Evolutionary conservation across 2,329 filamentous ascomycete genomes (phyloP), one percentile per base, ranked within the genome.

Genomic region (Lecanosticta acicola): DNA sequence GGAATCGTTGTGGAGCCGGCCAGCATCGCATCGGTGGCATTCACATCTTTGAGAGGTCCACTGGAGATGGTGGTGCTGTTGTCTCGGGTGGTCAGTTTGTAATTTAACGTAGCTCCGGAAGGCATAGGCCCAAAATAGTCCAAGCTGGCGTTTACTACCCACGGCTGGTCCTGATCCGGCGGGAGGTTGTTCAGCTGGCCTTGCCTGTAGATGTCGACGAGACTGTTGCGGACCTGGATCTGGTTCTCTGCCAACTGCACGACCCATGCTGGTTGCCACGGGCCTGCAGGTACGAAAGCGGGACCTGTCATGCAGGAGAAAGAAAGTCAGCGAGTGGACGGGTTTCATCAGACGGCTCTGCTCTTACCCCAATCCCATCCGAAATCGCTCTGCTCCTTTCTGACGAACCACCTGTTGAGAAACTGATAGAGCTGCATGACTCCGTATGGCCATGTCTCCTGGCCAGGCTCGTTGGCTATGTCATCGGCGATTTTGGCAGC

Each of bases 331-430:
- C n/a, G n/a, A n/a, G n/a, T n/a, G n/a, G n/a, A n/a, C n/a, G n/a
- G n/a, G n/a, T n/a, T n/a, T n/a, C n/a, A n/a, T n/a, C n/a, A n/a
- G n/a, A n/a, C n/a, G n/a, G n/a, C n/a, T n/a, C n/a, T n/a, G n/a
- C n/a, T 11, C 11, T 7, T 29, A 11, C 32, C 80, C 59, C 59
- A 66, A 49, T 81, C 78, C 79, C 79, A 83, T 2, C 79, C 80
- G 59, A 81, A 81, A 59, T 81, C 77, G 4, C 70, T 77, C 58
- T 82, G 76, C 56, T 81, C 74, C 57, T 83, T 81, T 21, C 79
- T 71, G 29, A 81, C 74, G 50, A 76, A 80, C 59, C 74, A 71
- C 4, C 75, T 68, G 46, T 79, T 75, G 0, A 67, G 59, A 39
- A 77, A 78, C 50, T 80, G 76, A 46, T 71, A 78, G 0, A 68